Base-by-base conservation (phyloP, 768 basidiomycete species). In the Agrocybe praecox region DNA sequence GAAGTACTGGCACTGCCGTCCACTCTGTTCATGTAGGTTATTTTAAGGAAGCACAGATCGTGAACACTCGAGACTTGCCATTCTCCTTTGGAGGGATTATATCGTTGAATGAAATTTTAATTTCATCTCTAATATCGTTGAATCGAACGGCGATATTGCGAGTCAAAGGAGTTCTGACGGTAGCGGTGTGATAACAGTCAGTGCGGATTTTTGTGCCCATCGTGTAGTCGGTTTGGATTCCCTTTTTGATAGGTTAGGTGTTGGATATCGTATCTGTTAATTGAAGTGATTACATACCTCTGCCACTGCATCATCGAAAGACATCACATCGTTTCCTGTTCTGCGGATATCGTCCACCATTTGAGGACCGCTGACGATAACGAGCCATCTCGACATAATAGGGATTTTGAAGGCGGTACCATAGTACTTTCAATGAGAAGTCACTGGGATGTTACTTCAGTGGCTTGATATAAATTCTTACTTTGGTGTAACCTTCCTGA, bases 331-430 rank as follows among this genome's bases (percentile, higher is more conserved):
- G 1, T 72, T 68, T 1, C 56, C 56, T 1, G 73, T 72, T 49
- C 60, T 65, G 23, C 80, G 75, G 17, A 86, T 62, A 43, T 86
- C 84, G 2, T 85, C 78, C 12, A 84, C 64, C 57, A 79, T 70
- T 29, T 75, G 57, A 0, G 71, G 67, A 0, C 80, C 76, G 15
- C 73, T 72, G 21, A 80, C 64, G 7, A 85, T 61, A 21, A 68
- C 62, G 15, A 63, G 29, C 61, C 60, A 63, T 47, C 54, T 49
- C 12, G 48, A 51, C 34, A 62, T 60, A 7, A 57, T 60, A 12
- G 57, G 51, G 14, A 69, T 23, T 46, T 63, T 69, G 57, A 69
- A 69, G 2, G 60, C 42, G 2, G 48, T 50, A 19, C 53, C 53
- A 22, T 55, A 54, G 51, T 65, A 58, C 66, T 66, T 10, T 29